phyloP scores from a whole-genome alignment of 2,329 filamentous ascomycete species.

The Microascus cirrosus region DNA sequence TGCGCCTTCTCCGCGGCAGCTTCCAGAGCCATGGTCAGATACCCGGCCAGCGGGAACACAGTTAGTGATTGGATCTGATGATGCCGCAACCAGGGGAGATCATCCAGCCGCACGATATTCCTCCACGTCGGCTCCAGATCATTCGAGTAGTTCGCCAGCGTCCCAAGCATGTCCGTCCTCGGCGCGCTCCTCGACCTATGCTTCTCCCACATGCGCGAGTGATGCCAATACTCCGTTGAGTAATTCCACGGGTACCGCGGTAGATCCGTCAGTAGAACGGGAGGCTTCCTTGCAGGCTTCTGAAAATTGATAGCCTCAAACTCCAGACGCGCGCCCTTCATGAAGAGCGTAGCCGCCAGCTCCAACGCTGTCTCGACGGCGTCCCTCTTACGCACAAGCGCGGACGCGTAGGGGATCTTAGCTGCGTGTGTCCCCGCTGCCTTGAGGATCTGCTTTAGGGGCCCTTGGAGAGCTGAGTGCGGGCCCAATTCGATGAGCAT shows the following conservation, averaged over 20 bases:
- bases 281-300: constrained; percentile 3
- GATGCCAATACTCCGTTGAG: constrained; percentile 32
- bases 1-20: constrained; percentile 20
- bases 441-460: constrained; percentile 36
- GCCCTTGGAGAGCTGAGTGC: constrained; percentile 35
- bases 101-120: constrained; percentile 32
- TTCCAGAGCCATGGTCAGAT: constrained; percentile 15
- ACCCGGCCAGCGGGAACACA: constrained; percentile 44
- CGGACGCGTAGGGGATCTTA: constrained; percentile 29
- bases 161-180: constrained; percentile 34
- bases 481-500: constrained; percentile 38
- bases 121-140: constrained; percentile 36
- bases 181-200: constrained; percentile 27
- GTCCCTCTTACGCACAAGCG: constrained; percentile 39
- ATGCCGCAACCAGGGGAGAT: constrained; percentile 46
- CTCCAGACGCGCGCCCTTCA: constrained; percentile 29
- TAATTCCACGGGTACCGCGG: constrained; percentile 37
- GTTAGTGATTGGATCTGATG: constrained; percentile 45
- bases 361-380: constrained; percentile 32
- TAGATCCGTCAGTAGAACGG: constrained; percentile 26
- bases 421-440: constrained; percentile 26
- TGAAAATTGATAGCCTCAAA: constrained; percentile 33
- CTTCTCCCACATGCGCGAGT: constrained; percentile 29
- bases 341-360: constrained; percentile 30
- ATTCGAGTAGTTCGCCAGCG: constrained; percentile 28